Evolutionary conservation across 176 grass and related monocot genomes (phyloP).

Genomic region (Urochloa ruziziensis): DNA sequence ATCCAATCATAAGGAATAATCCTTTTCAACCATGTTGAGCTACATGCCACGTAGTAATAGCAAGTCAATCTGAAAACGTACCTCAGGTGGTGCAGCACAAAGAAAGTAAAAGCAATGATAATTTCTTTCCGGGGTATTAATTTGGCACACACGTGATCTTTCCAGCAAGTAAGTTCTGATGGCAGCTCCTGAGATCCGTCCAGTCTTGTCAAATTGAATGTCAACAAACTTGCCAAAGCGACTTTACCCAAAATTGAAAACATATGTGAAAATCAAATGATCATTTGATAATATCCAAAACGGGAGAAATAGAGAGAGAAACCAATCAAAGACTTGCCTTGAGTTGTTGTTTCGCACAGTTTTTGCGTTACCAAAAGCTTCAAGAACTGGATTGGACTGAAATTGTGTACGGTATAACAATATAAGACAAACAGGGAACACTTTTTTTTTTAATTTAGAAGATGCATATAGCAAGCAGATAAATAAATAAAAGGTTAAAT

Average conservation of each 20-base stretch:
- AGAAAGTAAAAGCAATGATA: conserved; percentile 99
- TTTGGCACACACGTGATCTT: conserved; percentile 98
- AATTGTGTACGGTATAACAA: conserved; percentile 22
- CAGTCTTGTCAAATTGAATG: conserved; percentile 99
- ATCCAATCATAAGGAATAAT: conserved; percentile 2
- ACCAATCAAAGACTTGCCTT: conserved; percentile 53
- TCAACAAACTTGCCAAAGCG: conserved; percentile 99
- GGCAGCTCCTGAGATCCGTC: conserved; percentile 93
- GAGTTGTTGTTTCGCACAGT: conserved; percentile 98
- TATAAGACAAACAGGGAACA: conserved; percentile 28
- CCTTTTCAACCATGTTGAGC: conserved; percentile 11
- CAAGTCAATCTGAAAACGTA: conserved; percentile 35
- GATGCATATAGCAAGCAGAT: neutral
- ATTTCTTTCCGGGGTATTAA: conserved; percentile 96
- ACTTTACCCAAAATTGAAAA: conserved; percentile 48
- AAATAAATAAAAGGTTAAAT: conserved; percentile 9
- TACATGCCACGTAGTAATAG: neutral
- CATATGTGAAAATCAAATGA: conserved; percentile 31
- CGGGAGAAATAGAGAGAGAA: conserved; percentile 22
- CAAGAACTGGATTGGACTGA: conserved; percentile 99
- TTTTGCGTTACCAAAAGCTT: conserved; percentile 99
- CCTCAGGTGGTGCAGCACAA: conserved; percentile 85
- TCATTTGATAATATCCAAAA: conserved; percentile 29
- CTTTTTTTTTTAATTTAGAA: neutral
- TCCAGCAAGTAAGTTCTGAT: conserved; percentile 99